A percentile compares a stretch with the other conserved stretches of the same genome.
Conservation (phyloP, 1,284 basidiomycete species). For the Singerocomus inundabilis region DNA sequence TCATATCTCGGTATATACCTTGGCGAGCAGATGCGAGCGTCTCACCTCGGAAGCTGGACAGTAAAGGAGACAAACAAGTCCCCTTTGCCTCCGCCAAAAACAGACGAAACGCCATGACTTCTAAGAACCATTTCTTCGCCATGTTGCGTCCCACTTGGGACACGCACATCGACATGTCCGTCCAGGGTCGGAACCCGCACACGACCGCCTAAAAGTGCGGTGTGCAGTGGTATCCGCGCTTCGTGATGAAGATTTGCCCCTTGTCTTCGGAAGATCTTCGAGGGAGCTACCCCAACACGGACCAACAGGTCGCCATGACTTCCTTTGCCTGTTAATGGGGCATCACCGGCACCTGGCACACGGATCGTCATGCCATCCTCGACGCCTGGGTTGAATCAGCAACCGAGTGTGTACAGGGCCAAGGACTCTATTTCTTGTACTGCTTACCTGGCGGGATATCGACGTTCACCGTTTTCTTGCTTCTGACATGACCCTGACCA, state of each 20-base stretch:
- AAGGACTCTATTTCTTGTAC: conserved; percentile 3
- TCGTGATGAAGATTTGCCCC: conserved; percentile 92
- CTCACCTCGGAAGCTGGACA: conserved; percentile 87
- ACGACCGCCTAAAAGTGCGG: conserved; percentile 88
- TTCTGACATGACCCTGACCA: conserved; percentile 87
- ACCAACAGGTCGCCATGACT: conserved; percentile 85
- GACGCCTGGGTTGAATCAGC: conserved; percentile 56
- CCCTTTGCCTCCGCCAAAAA: conserved; percentile 70
- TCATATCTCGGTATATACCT: conserved; percentile 19
- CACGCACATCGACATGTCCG: conserved; percentile 92
- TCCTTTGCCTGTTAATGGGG: conserved; percentile 78
- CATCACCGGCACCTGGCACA: conserved; percentile 83
- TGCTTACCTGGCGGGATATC: conserved; percentile 81
- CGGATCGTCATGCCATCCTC: conserved; percentile 97
- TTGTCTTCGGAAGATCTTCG: conserved; percentile 87
- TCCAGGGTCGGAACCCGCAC: conserved; percentile 95
- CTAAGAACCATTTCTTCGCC: conserved; percentile 97
- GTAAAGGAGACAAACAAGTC: conserved; percentile 92
- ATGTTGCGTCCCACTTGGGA: conserved; percentile 92
- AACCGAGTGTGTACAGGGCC: conserved; percentile 12
- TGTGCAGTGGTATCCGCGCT: conserved; percentile 89
- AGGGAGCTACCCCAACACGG: conserved; percentile 81
- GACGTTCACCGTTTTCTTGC: conserved; percentile 77
- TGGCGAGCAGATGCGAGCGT: conserved; percentile 12
- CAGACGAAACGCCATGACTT: conserved; percentile 79